These are phyloP conservation scores for Excoecaria cochinchinensis DNA, from an alignment of 345 rosid species.

Conservation along the genomic window DNA sequence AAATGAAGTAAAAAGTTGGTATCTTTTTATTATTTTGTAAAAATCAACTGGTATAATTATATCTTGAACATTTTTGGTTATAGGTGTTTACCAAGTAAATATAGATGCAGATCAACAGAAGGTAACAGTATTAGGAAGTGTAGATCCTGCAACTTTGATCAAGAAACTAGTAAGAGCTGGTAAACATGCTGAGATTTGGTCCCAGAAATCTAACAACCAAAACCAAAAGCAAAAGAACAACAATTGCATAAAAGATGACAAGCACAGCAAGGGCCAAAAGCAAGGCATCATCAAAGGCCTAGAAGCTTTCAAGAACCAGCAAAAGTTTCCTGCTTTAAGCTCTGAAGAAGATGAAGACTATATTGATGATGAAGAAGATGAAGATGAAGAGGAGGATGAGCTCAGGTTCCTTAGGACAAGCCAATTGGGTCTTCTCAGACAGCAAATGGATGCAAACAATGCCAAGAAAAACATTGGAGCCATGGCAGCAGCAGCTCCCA, in stretches of 20 bases:
- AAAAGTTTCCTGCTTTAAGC: conserved; percentile 29
- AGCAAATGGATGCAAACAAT: conserved; percentile 38
- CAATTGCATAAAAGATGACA: conserved; percentile 38
- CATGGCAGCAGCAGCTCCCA: conserved; percentile 17
- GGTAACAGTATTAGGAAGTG: conserved; percentile 67
- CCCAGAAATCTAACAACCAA: conserved; percentile 45
- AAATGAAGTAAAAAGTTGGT: background rate
- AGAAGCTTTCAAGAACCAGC: conserved; percentile 52
- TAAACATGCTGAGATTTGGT: conserved; percentile 77
- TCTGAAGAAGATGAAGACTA: conserved; percentile 48
- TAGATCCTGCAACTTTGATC: conserved; percentile 63
- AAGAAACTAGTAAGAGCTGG: conserved; percentile 68
- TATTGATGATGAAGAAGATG: conserved; percentile 41
- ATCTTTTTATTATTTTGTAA: background rate
- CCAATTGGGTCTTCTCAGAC: conserved; percentile 38
- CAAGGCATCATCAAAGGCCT: conserved; percentile 42
- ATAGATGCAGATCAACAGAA: conserved; percentile 75
- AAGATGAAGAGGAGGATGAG: conserved; percentile 35
- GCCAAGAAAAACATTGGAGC: conserved; percentile 45
- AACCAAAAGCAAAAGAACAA: conserved; percentile 41
- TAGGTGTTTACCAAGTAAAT: conserved; percentile 71
- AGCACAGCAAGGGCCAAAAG: conserved; percentile 47
- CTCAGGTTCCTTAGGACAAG: conserved; percentile 32
- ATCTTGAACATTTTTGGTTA: background rate
- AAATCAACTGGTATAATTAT: background rate